Percentiles rank a stretch among this genome's conserved stretches.
Conservation (phyloP, 2,329 filamentous ascomycete genomes). For the Juglanconis sp. region DNA sequence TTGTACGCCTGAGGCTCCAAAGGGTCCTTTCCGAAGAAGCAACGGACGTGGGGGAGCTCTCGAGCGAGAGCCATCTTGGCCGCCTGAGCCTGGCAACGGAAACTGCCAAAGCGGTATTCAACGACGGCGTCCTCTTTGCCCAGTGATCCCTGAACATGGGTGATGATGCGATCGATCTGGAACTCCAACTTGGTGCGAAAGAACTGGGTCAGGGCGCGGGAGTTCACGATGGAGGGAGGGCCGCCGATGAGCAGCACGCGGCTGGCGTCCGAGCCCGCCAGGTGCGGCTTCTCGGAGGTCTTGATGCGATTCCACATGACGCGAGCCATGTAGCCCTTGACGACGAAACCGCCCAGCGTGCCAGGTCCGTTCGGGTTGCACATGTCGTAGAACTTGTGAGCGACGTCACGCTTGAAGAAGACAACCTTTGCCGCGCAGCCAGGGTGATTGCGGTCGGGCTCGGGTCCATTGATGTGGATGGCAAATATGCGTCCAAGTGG, state of each 20-base stretch:
- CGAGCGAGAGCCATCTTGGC: constrained; percentile 32
- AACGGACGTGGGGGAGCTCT: constrained; percentile 22
- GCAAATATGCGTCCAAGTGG: constrained; percentile 49
- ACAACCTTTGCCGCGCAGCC: constrained; percentile 47
- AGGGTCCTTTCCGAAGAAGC: constrained; percentile 21
- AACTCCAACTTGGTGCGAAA: constrained; percentile 44
- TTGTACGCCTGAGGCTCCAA: constrained; percentile 10
- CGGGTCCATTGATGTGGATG: constrained; percentile 48
- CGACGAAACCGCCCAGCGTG: constrained; percentile 29
- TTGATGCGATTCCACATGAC: constrained; percentile 49
- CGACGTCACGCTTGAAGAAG: constrained; percentile 42
- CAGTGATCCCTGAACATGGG: constrained; percentile 22
- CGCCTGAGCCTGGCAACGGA: constrained; percentile 51
- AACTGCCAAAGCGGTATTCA: constrained; percentile 55
- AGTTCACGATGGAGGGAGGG: constrained; percentile 40
- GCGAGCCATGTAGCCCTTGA: constrained; percentile 34
- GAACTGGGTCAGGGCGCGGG: constrained; percentile 33
- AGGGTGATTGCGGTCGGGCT: constrained; percentile 30
- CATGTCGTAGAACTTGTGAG: constrained; percentile 30
- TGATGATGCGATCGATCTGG: constrained; percentile 42
- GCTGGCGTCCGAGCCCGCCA: constrained; percentile 27
- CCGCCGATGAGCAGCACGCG: constrained; percentile 52
- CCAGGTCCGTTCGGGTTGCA: neutral
- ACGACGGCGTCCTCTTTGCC: constrained; percentile 28
- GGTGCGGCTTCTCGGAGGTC: constrained; percentile 29